Evolutionary conservation across 768 basidiomycete species (phyloP).

Genomic region (Tricholoma saponaceum): DNA sequence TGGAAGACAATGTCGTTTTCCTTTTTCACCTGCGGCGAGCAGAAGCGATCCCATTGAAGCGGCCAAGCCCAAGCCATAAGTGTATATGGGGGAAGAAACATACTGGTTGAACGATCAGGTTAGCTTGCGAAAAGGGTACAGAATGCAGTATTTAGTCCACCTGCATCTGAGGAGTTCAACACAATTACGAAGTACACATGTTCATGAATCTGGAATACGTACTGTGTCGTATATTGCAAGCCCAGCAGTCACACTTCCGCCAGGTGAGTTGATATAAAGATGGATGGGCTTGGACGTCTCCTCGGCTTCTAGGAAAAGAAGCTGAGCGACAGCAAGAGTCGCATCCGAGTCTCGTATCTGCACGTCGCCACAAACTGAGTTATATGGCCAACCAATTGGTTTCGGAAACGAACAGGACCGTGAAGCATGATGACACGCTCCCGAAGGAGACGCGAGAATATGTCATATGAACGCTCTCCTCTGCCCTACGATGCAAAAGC

Average conservation of each 20-base stretch:
- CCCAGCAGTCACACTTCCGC: constrained; percentile 93
- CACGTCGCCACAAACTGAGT: neutral
- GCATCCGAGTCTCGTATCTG: constrained; percentile 91
- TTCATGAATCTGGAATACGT: constrained; percentile 20
- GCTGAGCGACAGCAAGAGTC: constrained; percentile 83
- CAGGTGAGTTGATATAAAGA: constrained; percentile 95
- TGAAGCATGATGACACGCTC: constrained; percentile 96
- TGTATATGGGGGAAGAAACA: constrained; percentile 92
- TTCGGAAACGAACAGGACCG: constrained; percentile 64
- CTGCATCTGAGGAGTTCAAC: constrained; percentile 56
- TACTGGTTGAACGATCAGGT: constrained; percentile 48
- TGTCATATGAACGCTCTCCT: constrained; percentile 91
- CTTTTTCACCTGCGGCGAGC: constrained; percentile 85
- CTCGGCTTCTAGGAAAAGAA: constrained; percentile 95
- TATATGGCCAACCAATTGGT: neutral
- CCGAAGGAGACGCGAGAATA: constrained; percentile 88
- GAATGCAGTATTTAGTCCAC: constrained; percentile 28
- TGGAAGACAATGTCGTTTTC: constrained; percentile 88
- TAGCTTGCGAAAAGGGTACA: constrained; percentile 9
- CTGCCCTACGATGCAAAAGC: constrained; percentile 49
- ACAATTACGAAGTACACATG: neutral
- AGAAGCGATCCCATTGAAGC: constrained; percentile 96
- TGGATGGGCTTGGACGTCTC: constrained; percentile 93
- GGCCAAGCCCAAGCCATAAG: constrained; percentile 93
- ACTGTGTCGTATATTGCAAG: constrained; percentile 98